These are phyloP conservation scores for Medicago arabica DNA, from an alignment of 306 rosid genomes.

Conservation along the genomic window DNA sequence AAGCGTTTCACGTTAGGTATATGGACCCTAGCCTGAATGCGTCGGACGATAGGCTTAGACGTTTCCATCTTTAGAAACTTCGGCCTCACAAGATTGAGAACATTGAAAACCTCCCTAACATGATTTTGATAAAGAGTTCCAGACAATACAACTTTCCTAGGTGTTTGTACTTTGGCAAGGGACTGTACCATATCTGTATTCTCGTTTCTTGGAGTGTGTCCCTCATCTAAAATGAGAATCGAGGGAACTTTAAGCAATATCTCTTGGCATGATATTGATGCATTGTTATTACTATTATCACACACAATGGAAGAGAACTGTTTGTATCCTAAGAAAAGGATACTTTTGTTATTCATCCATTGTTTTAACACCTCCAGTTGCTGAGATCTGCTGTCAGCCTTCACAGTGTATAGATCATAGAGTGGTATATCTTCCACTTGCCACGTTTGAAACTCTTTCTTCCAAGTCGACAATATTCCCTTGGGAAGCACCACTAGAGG, in stretches of 20 bases:
- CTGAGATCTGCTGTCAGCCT: conserved; percentile 80
- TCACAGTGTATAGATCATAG: conserved; percentile 68
- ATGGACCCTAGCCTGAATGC: conserved; percentile 72
- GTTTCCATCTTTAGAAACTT: conserved; percentile 71
- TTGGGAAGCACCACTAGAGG: conserved; percentile 95
- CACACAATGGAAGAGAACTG: conserved; percentile 84
- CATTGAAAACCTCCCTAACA: conserved; percentile 86
- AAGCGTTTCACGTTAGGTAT: conserved; percentile 62
- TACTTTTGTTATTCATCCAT: conserved; percentile 77
- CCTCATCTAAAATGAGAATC: conserved; percentile 89
- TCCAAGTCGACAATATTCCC: conserved; percentile 93
- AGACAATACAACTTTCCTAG: conserved; percentile 87
- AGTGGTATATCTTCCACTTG: conserved; percentile 92
- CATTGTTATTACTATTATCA: conserved; percentile 49
- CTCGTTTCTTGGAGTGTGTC: conserved; percentile 95
- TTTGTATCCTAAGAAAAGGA: conserved; percentile 91
- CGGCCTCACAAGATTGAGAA: conserved; percentile 84
- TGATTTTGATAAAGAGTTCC: conserved; percentile 95
- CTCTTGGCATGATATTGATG: conserved; percentile 62
- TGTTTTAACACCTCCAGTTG: conserved; percentile 75
- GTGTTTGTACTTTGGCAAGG: conserved; percentile 77
- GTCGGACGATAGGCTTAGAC: conserved; percentile 71
- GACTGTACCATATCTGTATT: conserved; percentile 82
- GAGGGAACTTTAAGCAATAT: conserved; percentile 77
- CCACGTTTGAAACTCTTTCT: conserved; percentile 85